These are phyloP conservation scores for Cyanidiococcus yangmingshanensis DNA, from an alignment of 23 red algal genomes.

Conservation along the genomic window DNA sequence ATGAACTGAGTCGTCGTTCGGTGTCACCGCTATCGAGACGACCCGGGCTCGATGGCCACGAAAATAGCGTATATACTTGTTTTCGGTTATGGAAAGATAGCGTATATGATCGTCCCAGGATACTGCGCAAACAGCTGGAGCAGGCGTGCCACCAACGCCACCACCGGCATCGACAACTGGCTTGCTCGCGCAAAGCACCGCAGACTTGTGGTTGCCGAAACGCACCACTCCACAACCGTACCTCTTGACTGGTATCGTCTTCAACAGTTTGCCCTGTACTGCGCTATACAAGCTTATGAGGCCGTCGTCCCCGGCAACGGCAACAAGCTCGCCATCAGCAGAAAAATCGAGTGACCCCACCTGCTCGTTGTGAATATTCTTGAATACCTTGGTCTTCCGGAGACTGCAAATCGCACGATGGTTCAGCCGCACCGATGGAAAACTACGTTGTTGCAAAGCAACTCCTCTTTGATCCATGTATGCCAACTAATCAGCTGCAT, in stretches of 20 bases:
- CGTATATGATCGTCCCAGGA: slow-evolving; percentile 45
- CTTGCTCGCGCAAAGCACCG: slow-evolving; percentile 28
- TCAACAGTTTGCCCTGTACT: slow-evolving; percentile 37
- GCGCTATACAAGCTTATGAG: slow-evolving; percentile 43
- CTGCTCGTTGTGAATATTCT: slow-evolving; percentile 31
- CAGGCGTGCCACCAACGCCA: not conserved
- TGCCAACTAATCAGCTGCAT: too few species aligned
- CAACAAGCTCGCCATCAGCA: slow-evolving; percentile 36
- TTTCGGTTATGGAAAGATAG: slow-evolving; percentile 42
- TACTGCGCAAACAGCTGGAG: not conserved
- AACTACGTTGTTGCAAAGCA: not conserved
- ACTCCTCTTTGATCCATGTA: not conserved
- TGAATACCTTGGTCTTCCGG: slow-evolving; percentile 14
- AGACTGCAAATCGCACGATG: not conserved
- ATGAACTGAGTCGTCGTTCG: slow-evolving; percentile 54
- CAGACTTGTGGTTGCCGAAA: slow-evolving; percentile 41
- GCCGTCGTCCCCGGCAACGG: slow-evolving; percentile 45
- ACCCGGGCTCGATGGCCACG: slow-evolving; percentile 48
- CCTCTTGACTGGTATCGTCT: slow-evolving; percentile 63
- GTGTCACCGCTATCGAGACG: slow-evolving; percentile 46
- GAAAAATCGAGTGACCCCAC: slow-evolving; percentile 56
- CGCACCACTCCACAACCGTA: slow-evolving; percentile 59
- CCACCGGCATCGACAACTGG: slow-evolving; percentile 31
- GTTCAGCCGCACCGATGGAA: not conserved
- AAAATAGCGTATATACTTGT: slow-evolving; percentile 59